Conservation (phyloP, 176 grass and related monocot species). For the Musa itinerans region DNA sequence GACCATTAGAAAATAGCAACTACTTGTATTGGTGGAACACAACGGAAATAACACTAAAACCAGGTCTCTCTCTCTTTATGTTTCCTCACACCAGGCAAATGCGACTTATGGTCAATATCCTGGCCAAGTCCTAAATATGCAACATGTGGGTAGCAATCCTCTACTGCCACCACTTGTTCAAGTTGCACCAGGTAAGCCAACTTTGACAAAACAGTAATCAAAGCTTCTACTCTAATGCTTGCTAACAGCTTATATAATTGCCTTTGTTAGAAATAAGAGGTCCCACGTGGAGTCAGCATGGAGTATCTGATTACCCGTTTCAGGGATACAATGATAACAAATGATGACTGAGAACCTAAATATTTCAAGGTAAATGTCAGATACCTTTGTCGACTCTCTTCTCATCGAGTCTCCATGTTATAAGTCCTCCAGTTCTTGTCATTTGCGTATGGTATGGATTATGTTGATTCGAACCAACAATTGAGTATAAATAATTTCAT, state of each 20-base stretch:
- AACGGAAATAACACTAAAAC: neutral
- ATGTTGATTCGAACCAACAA: too few relatives aligned
- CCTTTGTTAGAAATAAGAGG: neutral
- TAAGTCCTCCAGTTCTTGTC: too few relatives aligned
- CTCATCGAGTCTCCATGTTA: too few relatives aligned
- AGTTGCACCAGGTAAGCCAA: neutral
- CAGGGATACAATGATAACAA: neutral
- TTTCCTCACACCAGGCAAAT: constrained; percentile 6
- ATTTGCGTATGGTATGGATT: too few relatives aligned
- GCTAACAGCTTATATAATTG: neutral
- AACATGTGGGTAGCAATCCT: constrained; percentile 1
- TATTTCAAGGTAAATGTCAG: neutral
- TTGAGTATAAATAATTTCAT: too few relatives aligned
- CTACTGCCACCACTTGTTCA: neutral
- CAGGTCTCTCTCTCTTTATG: neutral
- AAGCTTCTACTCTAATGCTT: neutral
- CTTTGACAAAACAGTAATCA: neutral
- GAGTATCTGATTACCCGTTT: neutral
- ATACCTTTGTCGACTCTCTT: neutral
- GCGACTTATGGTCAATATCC: constrained; percentile 4
- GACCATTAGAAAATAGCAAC: neutral
- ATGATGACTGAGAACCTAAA: neutral
- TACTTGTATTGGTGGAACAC: neutral
- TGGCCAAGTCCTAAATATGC: neutral
- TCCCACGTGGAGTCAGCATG: neutral